These are phyloP conservation scores for Trichoderma asperelloides DNA, from an alignment of 495 filamentous ascomycete species.

Conservation along the genomic window DNA sequence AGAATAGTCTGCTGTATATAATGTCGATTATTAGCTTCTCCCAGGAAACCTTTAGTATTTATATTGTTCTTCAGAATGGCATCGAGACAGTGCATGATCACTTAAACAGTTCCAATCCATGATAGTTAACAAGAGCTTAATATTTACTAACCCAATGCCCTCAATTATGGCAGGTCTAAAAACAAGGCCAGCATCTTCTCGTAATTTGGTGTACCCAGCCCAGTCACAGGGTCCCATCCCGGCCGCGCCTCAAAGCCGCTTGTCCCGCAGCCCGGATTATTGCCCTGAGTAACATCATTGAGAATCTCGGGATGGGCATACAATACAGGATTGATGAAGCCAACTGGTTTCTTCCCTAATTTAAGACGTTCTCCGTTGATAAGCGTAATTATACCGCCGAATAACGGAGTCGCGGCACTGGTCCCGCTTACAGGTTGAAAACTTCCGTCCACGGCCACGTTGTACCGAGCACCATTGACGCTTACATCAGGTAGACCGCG, in stretches of 20 bases:
- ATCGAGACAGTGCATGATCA: too few species aligned
- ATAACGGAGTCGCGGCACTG: not conserved
- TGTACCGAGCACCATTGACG: too few species aligned
- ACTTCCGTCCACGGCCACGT: not conserved
- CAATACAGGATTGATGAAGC: not conserved
- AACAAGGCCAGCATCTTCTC: not conserved
- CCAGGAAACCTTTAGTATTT: too few species aligned
- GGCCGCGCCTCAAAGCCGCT: constrained; percentile 38
- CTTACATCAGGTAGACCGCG: too few species aligned
- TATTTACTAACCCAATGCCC: too few species aligned
- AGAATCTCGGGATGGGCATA: constrained; percentile 23
- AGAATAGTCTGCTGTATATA: too few species aligned
- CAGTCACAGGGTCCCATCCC: constrained; percentile 44
- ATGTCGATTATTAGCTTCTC: too few species aligned
- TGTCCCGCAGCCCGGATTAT: constrained; percentile 37
- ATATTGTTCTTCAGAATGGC: too few species aligned
- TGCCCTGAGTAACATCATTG: constrained; percentile 39
- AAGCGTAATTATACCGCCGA: not conserved
- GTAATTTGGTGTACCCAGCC: constrained; percentile 22
- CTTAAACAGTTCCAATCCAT: too few species aligned
- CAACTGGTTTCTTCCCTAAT: not conserved
- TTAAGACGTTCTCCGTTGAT: not conserved
- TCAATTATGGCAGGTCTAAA: not conserved
- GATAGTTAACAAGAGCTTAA: too few species aligned
- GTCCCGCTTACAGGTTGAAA: not conserved